Conservation (phyloP, 352 stramenopile species). For the Globisporangium emineosum region DNA sequence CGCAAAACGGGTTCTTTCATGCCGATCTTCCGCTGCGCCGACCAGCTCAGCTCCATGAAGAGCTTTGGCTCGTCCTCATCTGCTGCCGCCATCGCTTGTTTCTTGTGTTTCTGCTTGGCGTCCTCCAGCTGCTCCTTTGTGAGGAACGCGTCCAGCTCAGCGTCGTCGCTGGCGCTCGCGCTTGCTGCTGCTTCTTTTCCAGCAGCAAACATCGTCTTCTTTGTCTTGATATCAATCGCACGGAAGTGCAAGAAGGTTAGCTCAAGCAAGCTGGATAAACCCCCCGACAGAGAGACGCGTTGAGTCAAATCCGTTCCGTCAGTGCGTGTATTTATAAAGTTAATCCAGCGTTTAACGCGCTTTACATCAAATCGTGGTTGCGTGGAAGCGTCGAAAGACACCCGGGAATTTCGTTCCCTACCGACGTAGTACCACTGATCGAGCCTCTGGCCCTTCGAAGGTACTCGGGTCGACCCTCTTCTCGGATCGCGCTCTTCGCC, state of each 20-base stretch:
- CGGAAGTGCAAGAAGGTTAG: not conserved
- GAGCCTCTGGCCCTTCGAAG: too few species aligned
- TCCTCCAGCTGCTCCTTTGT: constrained; percentile 43
- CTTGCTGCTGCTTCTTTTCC: constrained; percentile 2
- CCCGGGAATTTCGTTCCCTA: too few species aligned
- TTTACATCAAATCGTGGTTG: too few species aligned
- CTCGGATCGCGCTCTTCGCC: too few species aligned
- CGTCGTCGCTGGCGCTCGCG: constrained; percentile 16
- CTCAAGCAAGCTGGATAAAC: not conserved
- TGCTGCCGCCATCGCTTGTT: constrained; percentile 16
- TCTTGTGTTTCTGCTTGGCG: constrained; percentile 23
- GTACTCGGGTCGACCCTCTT: too few species aligned
- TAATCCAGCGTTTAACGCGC: constrained; percentile 2
- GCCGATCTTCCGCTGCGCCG: constrained; percentile 55
- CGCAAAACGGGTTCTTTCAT: constrained; percentile 63
- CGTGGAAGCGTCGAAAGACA: too few species aligned
- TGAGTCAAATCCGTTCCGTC: not conserved
- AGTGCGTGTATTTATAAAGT: constrained; percentile 9
- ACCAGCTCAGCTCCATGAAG: constrained; percentile 73
- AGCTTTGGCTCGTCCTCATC: constrained; percentile 48
- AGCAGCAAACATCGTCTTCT: constrained; percentile 2
- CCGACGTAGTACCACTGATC: too few species aligned
- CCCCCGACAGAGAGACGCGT: not conserved
- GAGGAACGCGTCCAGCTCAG: constrained; percentile 52
- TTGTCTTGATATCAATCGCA: not conserved